A percentile compares a stretch with the other conserved stretches of the same genome.
These are phyloP conservation scores for Vitis riparia DNA, from an alignment of 164 flowering plant genomes.

Conservation along the genomic window DNA sequence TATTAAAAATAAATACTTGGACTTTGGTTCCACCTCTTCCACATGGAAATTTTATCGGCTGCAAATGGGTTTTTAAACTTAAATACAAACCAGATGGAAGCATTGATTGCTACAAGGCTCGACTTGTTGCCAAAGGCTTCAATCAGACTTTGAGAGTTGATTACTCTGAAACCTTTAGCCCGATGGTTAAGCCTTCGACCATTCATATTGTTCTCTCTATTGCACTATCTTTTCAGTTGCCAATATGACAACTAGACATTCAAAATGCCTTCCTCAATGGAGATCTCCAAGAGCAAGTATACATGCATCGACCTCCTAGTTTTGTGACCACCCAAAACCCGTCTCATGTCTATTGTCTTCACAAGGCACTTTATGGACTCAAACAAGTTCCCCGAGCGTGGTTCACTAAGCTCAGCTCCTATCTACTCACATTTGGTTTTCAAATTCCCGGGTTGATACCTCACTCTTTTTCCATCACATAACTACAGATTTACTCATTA, in stretches of 20 bases:
- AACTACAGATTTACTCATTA: background rate
- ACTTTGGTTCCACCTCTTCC: no score
- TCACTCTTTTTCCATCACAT: background rate
- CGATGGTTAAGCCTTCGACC: conserved; percentile 5
- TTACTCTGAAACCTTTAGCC: conserved; percentile 10
- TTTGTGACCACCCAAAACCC: background rate
- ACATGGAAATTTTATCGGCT: no score
- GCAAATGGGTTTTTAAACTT: no score
- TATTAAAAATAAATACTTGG: no score
- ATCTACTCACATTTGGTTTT: background rate
- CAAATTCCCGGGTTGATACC: background rate
- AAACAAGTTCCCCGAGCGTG: conserved; percentile 16
- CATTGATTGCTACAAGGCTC: no score
- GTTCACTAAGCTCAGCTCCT: background rate
- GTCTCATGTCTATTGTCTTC: background rate
- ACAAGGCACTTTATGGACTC: conserved; percentile 9
- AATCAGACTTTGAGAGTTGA: background rate
- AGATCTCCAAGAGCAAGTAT: background rate
- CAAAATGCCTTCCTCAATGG: conserved; percentile 9
- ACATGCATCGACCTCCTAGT: conserved; percentile 4
- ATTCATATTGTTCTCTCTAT: conserved; percentile 1
- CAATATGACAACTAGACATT: conserved; percentile 2
- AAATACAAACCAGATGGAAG: no score
- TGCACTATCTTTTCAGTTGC: background rate
- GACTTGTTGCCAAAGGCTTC: no score